Conservation (phyloP, 2,329 filamentous ascomycete species). For the Diaporthe capsici region DNA sequence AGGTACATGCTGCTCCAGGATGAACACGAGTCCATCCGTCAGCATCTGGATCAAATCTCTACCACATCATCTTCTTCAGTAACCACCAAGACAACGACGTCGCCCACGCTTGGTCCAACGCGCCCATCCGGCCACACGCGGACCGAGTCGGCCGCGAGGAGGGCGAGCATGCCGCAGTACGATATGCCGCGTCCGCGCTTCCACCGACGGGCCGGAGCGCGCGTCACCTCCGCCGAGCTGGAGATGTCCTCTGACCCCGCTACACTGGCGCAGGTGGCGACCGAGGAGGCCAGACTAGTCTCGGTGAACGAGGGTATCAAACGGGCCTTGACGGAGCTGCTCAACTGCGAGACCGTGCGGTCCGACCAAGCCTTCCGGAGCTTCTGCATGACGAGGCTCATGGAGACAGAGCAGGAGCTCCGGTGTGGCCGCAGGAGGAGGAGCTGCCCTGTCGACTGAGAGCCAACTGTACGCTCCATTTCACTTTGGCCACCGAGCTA, state of each 20-base stretch:
- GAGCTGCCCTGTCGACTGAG: conserved; percentile 51
- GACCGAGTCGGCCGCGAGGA: conserved; percentile 40
- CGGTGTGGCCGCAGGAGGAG: conserved; percentile 66
- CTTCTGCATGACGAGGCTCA: conserved; percentile 71
- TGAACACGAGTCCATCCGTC: conserved; percentile 67
- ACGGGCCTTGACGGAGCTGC: conserved; percentile 71
- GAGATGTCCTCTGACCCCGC: conserved; percentile 62
- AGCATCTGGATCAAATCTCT: conserved; percentile 66
- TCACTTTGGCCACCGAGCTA: neutral
- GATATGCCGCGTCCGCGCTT: conserved; percentile 45
- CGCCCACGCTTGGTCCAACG: conserved; percentile 43
- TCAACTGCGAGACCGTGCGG: conserved; percentile 71
- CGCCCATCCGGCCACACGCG: conserved; percentile 37
- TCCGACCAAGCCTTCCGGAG: conserved; percentile 65
- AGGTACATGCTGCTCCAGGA: conserved; percentile 68
- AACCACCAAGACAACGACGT: conserved; percentile 66
- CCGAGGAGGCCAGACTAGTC: conserved; percentile 67
- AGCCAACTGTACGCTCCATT: neutral
- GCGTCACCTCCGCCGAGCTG: conserved; percentile 42
- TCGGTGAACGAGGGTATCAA: conserved; percentile 74
- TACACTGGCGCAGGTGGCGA: conserved; percentile 63
- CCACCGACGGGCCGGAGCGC: conserved; percentile 51
- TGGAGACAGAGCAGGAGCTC: conserved; percentile 73
- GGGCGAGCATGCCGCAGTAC: conserved; percentile 41
- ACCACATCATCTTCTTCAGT: conserved; percentile 53